phyloP scores from a whole-genome alignment of 2,329 filamentous ascomycete species.

The Dothiorella sarmentorum region DNA sequence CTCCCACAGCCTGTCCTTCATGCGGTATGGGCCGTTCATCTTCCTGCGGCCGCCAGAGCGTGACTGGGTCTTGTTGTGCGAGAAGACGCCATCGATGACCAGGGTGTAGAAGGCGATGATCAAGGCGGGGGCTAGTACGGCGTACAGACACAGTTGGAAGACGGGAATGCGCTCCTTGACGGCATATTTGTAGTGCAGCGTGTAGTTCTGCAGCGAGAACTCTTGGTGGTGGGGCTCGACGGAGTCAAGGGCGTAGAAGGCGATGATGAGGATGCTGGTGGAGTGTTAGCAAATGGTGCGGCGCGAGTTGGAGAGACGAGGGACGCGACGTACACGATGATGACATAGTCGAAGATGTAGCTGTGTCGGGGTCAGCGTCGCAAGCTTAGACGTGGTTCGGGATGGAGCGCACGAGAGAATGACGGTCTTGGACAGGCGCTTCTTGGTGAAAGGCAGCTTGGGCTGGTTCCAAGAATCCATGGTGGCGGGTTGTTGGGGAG shows the following conservation, averaged over 20 bases:
- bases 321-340: constrained; percentile 50
- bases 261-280: constrained; percentile 48
- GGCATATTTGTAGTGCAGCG: constrained; percentile 57
- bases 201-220: constrained; percentile 56
- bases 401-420: constrained; percentile 48
- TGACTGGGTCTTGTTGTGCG: constrained; percentile 42
- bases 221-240: constrained; percentile 56
- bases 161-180: constrained; percentile 54
- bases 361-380: constrained; percentile 34
- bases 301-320: not conserved
- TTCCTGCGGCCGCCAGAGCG: constrained; percentile 29
- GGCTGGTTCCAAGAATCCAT: constrained; percentile 25
- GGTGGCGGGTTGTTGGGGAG: not conserved
- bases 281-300: constrained; percentile 22
- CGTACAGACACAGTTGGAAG: constrained; percentile 47
- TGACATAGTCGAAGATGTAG: constrained; percentile 58
- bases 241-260: constrained; percentile 53
- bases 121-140: constrained; percentile 47
- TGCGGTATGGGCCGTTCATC: constrained; percentile 46
- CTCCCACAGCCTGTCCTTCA: constrained; percentile 59
- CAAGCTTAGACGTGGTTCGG: not conserved
- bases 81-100: constrained; percentile 57
- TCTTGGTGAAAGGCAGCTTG: constrained; percentile 54
- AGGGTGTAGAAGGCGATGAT: constrained; percentile 56
- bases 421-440: constrained; percentile 48